Evolutionary conservation across 2,329 filamentous ascomycete genomes (phyloP).

Genomic region (Lithohypha guttulata): DNA sequence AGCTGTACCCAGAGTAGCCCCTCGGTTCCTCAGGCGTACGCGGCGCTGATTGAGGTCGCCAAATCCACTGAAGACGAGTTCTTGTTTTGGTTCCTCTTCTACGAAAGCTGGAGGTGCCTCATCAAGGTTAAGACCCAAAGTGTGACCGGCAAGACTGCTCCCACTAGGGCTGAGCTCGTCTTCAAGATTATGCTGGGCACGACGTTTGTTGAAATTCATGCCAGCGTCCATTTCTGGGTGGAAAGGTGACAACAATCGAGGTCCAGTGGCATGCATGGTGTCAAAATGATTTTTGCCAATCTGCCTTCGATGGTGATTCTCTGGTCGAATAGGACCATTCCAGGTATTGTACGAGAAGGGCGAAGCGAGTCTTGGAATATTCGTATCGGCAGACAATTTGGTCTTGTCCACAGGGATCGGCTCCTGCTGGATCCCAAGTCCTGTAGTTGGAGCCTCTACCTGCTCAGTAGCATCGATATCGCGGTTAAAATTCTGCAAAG

Average conservation of each 20-base stretch:
- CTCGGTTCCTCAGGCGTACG: constrained; percentile 50
- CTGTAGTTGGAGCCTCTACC: constrained; percentile 13
- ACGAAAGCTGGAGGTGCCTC: constrained; percentile 31
- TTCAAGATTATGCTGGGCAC: constrained; percentile 45
- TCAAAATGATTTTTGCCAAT: constrained; percentile 30
- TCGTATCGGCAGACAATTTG: constrained; percentile 16
- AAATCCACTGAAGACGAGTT: constrained; percentile 20
- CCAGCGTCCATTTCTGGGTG: constrained; percentile 44
- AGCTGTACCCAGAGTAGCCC: constrained; percentile 50
- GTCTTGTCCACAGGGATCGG: constrained; percentile 9
- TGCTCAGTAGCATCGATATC: constrained; percentile 20
- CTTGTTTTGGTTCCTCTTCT: constrained; percentile 27
- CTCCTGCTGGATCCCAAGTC: constrained; percentile 15
- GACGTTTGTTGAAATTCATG: constrained; percentile 44
- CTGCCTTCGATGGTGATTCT: constrained; percentile 23
- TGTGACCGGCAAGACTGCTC: constrained; percentile 25
- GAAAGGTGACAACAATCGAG: constrained; percentile 41
- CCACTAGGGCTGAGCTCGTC: constrained; percentile 39
- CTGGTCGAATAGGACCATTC: constrained; percentile 30
- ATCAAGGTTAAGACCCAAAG: constrained; percentile 26
- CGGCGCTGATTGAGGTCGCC: constrained; percentile 43
- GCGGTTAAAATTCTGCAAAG: constrained; percentile 27
- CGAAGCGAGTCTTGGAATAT: constrained; percentile 36
- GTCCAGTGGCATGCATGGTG: constrained; percentile 36
- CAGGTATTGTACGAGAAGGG: constrained; percentile 41